Conservation (phyloP, 371 early-diverging fungal species). For the Rhizopus microsporus region DNA sequence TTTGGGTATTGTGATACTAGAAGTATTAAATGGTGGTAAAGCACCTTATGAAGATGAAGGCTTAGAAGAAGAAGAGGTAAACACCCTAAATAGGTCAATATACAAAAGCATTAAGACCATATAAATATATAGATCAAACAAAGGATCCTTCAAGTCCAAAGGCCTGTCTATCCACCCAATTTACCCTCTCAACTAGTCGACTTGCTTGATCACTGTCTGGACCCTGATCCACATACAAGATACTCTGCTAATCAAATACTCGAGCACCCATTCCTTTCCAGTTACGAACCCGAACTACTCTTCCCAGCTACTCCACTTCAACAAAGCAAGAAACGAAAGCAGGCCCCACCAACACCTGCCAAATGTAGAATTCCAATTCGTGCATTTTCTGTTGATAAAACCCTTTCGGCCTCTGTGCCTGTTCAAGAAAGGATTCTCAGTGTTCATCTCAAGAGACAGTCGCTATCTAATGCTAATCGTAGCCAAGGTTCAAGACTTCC, state of each 20-base stretch:
- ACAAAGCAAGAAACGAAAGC: constrained; percentile 22
- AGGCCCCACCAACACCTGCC: constrained; percentile 12
- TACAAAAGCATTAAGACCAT: neutral
- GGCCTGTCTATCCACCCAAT: constrained; percentile 39
- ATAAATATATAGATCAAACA: constrained; percentile 43
- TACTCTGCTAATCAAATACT: constrained; percentile 38
- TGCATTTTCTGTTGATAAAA: constrained; percentile 34
- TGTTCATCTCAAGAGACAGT: constrained; percentile 40
- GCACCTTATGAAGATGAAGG: constrained; percentile 57
- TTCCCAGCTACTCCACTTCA: constrained; percentile 33
- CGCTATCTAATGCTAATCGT: constrained; percentile 36
- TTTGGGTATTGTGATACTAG: constrained; percentile 50
- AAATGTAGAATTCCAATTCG: constrained; percentile 45
- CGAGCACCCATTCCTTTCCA: constrained; percentile 44
- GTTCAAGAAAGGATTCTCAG: constrained; percentile 36
- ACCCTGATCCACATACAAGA: constrained; percentile 37
- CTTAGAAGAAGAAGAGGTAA: constrained; percentile 49
- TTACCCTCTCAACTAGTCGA: constrained; percentile 39
- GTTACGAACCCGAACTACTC: constrained; percentile 40
- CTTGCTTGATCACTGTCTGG: constrained; percentile 44
- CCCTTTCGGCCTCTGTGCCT: constrained; percentile 25
- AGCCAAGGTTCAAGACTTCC: constrained; percentile 49
- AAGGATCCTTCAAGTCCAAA: constrained; percentile 40
- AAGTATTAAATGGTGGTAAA: constrained; percentile 49
- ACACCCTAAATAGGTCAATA: neutral